A percentile compares a stretch with the other conserved stretches of the same genome.
Conservation (phyloP, 306 rosid genomes). For the Cicer bijugum region DNA sequence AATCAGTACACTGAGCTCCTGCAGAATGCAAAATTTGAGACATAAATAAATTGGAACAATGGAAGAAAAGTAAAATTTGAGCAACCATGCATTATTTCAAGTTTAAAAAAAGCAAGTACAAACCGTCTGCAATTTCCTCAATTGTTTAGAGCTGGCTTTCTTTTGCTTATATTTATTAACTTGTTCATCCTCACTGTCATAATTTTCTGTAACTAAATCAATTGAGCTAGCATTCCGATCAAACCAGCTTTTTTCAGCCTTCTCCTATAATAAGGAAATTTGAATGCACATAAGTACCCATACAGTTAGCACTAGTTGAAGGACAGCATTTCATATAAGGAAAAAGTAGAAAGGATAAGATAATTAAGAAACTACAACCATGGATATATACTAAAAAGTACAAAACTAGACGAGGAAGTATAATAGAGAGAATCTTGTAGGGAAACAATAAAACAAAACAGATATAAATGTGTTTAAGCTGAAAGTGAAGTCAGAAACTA, state of each 20-base stretch:
- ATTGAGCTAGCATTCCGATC: conserved; percentile 80
- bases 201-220: conserved; percentile 63
- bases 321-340: neutral
- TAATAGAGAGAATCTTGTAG: neutral
- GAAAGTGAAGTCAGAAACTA: conserved; percentile 19
- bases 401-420: conserved; percentile 10
- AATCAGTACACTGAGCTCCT: conserved; percentile 78
- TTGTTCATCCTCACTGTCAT: conserved; percentile 87
- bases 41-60: neutral
- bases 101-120: conserved; percentile 5
- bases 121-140: conserved; percentile 82
- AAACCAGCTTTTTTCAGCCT: conserved; percentile 77
- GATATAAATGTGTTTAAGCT: conserved; percentile 11
- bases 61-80: neutral
- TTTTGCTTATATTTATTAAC: conserved; percentile 65
- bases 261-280: conserved; percentile 58
- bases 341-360: conserved; percentile 3
- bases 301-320: conserved; percentile 24
- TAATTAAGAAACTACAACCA: conserved; percentile 13
- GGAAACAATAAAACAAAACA: conserved; percentile 14
- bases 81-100: neutral
- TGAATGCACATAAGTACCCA: conserved; percentile 27
- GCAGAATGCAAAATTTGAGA: conserved; percentile 44
- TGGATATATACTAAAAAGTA: conserved; percentile 9
- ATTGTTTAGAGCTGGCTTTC: conserved; percentile 64